phyloP scores from a whole-genome alignment of 108 stramenopile genomes.

The Conticribra weissflogii region DNA sequence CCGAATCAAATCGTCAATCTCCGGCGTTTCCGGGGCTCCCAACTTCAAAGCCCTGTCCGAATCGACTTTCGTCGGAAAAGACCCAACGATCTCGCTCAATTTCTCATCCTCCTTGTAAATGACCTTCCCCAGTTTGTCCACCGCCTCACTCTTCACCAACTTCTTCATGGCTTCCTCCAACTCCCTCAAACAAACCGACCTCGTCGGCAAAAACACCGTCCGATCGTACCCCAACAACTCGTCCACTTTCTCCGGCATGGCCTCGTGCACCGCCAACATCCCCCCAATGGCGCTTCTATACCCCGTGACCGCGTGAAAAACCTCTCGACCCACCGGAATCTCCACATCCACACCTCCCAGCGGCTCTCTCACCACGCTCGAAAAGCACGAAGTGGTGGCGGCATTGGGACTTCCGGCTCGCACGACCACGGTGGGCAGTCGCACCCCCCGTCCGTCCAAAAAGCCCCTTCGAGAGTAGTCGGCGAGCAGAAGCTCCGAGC shows the following conservation, averaged over 20 bases:
- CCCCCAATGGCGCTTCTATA: conserved; percentile 43
- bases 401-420: conserved; percentile 63
- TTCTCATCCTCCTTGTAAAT: conserved; percentile 53
- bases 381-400: conserved; percentile 56
- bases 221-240: conserved; percentile 56
- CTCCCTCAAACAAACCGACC: conserved; percentile 43
- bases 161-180: conserved; percentile 45
- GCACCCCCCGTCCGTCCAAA: conserved; percentile 54
- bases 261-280: conserved; percentile 56
- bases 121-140: conserved; percentile 36
- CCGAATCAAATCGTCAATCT: conserved; percentile 48
- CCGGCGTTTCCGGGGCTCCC: conserved; percentile 45
- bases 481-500: conserved; percentile 57
- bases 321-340: conserved; percentile 49
- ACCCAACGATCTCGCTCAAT: conserved; percentile 42
- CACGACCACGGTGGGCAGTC: conserved; percentile 60
- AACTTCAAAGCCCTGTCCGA: conserved; percentile 43
- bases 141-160: conserved; percentile 28
- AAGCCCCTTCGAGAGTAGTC: conserved; percentile 61
- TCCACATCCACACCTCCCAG: conserved; percentile 46
- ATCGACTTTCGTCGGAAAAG: conserved; percentile 61
- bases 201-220: conserved; percentile 60
- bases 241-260: conserved; percentile 31
- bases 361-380: conserved; percentile 54
- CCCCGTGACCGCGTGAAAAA: conserved; percentile 59